Evolutionary conservation across 257 asterid species (phyloP).

Genomic region (Solanum virginianum): DNA sequence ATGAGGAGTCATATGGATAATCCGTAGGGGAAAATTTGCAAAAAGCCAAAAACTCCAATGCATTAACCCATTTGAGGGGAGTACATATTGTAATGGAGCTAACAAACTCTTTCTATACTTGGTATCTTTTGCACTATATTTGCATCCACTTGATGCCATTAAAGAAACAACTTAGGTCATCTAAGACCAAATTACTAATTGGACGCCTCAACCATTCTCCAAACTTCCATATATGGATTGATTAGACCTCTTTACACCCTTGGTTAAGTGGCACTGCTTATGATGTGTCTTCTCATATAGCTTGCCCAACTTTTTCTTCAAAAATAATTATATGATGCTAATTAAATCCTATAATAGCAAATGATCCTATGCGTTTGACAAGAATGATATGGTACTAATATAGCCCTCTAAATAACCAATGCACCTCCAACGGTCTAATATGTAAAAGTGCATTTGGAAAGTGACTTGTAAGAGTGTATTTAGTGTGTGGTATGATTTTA

Average conservation of each 20-base stretch:
- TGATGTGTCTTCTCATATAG: background rate
- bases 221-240: conserved; percentile 20
- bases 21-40: conserved; percentile 21
- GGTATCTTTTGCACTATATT: background rate
- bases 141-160: background rate
- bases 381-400: background rate
- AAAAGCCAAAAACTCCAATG: conserved; percentile 26
- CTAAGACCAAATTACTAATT: background rate
- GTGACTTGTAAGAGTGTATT: background rate
- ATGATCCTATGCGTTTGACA: background rate
- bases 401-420: background rate
- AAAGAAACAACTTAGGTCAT: background rate
- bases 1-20: background rate
- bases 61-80: conserved; percentile 19
- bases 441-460: background rate
- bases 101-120: background rate
- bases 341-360: background rate
- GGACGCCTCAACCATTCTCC: conserved; percentile 46
- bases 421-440: background rate
- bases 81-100: background rate
- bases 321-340: background rate
- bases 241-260: background rate
- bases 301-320: background rate
- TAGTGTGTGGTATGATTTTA: background rate
- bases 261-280: background rate